Evolutionary conservation across 345 rosid species (phyloP).

Genomic region (Eucalyptus sp.): DNA sequence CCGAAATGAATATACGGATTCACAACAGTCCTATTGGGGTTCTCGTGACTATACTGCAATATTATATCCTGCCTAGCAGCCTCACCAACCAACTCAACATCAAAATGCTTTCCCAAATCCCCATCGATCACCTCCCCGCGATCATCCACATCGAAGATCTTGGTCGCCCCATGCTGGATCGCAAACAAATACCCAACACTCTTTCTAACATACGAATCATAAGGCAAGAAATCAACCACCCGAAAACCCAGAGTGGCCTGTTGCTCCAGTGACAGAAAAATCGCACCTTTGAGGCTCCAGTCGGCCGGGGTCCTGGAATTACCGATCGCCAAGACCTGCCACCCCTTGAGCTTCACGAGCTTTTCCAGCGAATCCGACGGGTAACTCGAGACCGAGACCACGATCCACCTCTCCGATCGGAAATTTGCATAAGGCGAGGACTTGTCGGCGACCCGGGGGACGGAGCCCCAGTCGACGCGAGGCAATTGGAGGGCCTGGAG

Average conservation of each 20-base stretch:
- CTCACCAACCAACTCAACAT: conserved; percentile 79
- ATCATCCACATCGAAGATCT: conserved; percentile 89
- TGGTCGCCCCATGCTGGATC: conserved; percentile 92
- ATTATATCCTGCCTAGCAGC: conserved; percentile 71
- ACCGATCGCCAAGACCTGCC: conserved; percentile 92
- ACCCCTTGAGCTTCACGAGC: conserved; percentile 66
- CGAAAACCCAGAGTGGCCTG: conserved; percentile 78
- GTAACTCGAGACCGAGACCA: conserved; percentile 67
- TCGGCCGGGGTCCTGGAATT: conserved; percentile 74
- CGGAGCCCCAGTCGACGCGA: conserved; percentile 58
- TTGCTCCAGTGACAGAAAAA: conserved; percentile 72
- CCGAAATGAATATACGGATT: conserved; percentile 96
- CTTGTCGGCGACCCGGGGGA: conserved; percentile 36
- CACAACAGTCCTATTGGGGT: conserved; percentile 61
- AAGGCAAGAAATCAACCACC: conserved; percentile 73
- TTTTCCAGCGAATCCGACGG: conserved; percentile 59
- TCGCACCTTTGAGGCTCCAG: conserved; percentile 86
- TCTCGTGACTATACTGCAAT: conserved; percentile 87
- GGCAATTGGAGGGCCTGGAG: conserved; percentile 52
- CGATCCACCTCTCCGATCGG: conserved; percentile 78
- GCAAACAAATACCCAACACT: conserved; percentile 91
- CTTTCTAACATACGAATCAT: conserved; percentile 78
- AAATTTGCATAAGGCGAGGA: conserved; percentile 59
- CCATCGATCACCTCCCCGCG: conserved; percentile 82
- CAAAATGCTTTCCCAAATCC: conserved; percentile 84